phyloP scores from a whole-genome alignment of 768 basidiomycete genomes.

The Rossbeevera mucosa region DNA sequence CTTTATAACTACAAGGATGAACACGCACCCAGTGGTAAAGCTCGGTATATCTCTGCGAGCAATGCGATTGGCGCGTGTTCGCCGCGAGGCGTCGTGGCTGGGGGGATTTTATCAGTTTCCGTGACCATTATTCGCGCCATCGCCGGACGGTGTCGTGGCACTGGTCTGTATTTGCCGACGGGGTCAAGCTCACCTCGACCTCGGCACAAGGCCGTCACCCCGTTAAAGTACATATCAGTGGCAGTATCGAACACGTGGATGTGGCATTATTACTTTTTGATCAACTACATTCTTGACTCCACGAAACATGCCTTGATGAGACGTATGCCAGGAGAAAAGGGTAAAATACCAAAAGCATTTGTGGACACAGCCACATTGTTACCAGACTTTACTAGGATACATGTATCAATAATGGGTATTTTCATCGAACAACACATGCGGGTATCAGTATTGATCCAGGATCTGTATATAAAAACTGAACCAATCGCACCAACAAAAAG shows the following conservation, averaged over 20 bases:
- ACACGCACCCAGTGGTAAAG: conserved; percentile 10
- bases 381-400: no score
- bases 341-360: not conserved
- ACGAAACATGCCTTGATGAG: conserved; percentile 9
- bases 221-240: conserved; percentile 1
- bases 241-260: conserved; percentile 14
- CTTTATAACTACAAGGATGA: conserved; percentile 25
- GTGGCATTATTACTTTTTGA: conserved; percentile 3
- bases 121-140: conserved; percentile 11
- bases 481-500: not conserved
- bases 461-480: conserved; percentile 9
- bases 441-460: conserved; percentile 15
- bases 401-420: conserved; percentile 2
- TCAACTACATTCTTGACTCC: conserved; percentile 14
- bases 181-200: conserved; percentile 9
- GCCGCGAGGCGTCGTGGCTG: conserved; percentile 26
- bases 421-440: conserved; percentile 16
- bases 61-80: conserved; percentile 31
- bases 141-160: conserved; percentile 3
- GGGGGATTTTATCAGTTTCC: conserved; percentile 5
- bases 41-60: conserved; percentile 8
- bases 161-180: conserved; percentile 17
- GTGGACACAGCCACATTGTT: not conserved
- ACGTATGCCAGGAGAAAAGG: not conserved
- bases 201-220: conserved; percentile 11